These are phyloP conservation scores for Candida incommunis DNA, from an alignment of 805 yeast genomes.

Conservation along the genomic window DNA sequence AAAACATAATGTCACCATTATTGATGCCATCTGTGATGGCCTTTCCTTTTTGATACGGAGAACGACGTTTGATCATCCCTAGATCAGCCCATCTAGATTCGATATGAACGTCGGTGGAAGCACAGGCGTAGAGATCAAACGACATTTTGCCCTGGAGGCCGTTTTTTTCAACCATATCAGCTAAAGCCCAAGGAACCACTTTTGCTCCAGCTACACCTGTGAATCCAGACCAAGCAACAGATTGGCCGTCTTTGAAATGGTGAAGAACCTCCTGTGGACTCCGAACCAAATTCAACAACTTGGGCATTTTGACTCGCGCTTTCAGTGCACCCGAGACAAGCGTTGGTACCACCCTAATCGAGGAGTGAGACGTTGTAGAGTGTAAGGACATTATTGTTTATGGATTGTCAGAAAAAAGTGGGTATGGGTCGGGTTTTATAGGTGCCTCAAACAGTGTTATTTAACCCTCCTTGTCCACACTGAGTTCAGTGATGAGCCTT, in stretches of 20 bases:
- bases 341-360: neutral
- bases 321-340: conserved; percentile 62
- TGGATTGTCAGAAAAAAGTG: neutral
- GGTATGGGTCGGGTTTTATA: neutral
- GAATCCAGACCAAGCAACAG: conserved; percentile 97
- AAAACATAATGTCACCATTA: conserved; percentile 72
- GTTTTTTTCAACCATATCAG: conserved; percentile 79
- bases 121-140: conserved; percentile 91
- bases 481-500: neutral
- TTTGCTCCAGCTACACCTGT: conserved; percentile 99
- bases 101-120: conserved; percentile 88
- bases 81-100: conserved; percentile 91
- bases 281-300: conserved; percentile 66
- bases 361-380: neutral
- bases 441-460: neutral
- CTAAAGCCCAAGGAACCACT: conserved; percentile 77
- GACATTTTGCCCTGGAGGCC: conserved; percentile 73
- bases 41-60: conserved; percentile 98
- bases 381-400: neutral
- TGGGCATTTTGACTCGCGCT: conserved; percentile 84
- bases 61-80: conserved; percentile 75
- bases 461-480: neutral
- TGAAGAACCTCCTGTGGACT: conserved; percentile 74
- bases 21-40: conserved; percentile 87
- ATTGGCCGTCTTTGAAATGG: conserved; percentile 77